These are phyloP conservation scores for Nakazawaea siamensis DNA, from an alignment of 805 yeast species.

Conservation along the genomic window DNA sequence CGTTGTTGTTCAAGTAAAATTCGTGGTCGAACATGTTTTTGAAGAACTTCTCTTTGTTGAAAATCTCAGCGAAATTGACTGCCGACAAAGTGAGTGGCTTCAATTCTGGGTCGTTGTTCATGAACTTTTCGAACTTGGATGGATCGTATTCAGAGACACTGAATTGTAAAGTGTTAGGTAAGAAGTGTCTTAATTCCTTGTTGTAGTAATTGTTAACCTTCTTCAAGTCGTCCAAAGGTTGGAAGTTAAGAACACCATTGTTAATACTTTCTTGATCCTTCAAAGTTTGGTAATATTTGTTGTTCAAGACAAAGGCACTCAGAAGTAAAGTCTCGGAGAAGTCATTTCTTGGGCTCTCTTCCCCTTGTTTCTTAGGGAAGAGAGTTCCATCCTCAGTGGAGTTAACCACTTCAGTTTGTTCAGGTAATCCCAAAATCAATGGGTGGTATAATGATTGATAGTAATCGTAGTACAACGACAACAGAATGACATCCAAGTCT, in stretches of 20 bases:
- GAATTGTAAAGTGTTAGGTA: neutral
- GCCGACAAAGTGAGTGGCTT: neutral
- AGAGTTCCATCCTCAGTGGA: neutral
- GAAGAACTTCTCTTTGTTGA: slow-evolving; percentile 8
- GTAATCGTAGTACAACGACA: slow-evolving; percentile 9
- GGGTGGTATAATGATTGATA: slow-evolving; percentile 4
- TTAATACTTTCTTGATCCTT: slow-evolving; percentile 3
- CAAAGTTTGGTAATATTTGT: slow-evolving; percentile 5
- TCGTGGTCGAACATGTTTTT: slow-evolving; percentile 8
- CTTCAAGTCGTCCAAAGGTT: slow-evolving; percentile 3
- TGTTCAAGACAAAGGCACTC: slow-evolving; percentile 3
- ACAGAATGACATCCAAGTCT: slow-evolving; percentile 2
- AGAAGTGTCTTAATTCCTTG: neutral
- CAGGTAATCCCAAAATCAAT: neutral
- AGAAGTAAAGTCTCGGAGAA: slow-evolving; percentile 7
- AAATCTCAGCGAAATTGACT: slow-evolving; percentile 4
- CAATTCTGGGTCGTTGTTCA: slow-evolving; percentile 5
- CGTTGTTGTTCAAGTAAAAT: slow-evolving; percentile 5
- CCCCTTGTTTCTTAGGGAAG: neutral
- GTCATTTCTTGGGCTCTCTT: neutral
- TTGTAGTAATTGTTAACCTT: slow-evolving; percentile 1
- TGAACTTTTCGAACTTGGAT: neutral
- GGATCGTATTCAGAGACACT: neutral
- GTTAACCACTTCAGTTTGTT: neutral
- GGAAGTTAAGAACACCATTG: slow-evolving; percentile 6